These are phyloP conservation scores for Ophiostoma sp. DNA, from an alignment of 2,329 filamentous ascomycete genomes.

Conservation along the genomic window DNA sequence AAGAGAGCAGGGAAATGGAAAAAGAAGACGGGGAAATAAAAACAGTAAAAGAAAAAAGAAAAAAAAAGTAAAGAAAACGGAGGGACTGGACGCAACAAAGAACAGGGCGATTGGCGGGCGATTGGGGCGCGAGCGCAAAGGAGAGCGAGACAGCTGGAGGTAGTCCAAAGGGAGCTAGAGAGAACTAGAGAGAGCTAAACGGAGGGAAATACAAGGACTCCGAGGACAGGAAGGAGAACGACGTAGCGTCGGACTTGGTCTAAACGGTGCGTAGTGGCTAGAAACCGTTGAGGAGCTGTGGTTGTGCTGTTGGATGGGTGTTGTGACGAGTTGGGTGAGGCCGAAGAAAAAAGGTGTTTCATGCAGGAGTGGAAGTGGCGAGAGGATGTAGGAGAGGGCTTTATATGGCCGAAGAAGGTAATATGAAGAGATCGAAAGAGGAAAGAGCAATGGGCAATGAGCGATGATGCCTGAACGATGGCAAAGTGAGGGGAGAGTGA, in stretches of 20 bases:
- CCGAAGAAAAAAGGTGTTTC: background rate
- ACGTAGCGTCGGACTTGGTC: conserved; percentile 10
- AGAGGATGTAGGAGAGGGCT: background rate
- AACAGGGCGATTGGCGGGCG: background rate
- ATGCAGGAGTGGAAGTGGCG: conserved; percentile 3
- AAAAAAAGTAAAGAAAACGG: conserved; percentile 10
- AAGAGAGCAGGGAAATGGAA: conserved; percentile 6
- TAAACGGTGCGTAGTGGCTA: background rate
- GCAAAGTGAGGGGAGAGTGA: background rate
- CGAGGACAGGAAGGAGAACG: background rate
- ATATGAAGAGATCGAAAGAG: background rate
- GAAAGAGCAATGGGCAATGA: background rate
- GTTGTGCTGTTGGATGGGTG: background rate
- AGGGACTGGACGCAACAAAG: background rate
- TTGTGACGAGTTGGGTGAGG: background rate
- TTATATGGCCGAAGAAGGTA: background rate
- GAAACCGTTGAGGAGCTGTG: conserved; percentile 8
- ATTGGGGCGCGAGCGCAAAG: conserved; percentile 6
- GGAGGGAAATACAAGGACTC: background rate
- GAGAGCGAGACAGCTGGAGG: background rate
- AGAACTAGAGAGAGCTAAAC: background rate
- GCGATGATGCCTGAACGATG: background rate
- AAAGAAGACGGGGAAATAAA: background rate
- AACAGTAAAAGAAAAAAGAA: background rate
- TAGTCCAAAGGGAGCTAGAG: background rate